A percentile compares a stretch with the other conserved stretches of the same genome.
phyloP scores from a whole-genome alignment of 1,284 basidiomycete genomes.

The Trichosporon asahii region DNA sequence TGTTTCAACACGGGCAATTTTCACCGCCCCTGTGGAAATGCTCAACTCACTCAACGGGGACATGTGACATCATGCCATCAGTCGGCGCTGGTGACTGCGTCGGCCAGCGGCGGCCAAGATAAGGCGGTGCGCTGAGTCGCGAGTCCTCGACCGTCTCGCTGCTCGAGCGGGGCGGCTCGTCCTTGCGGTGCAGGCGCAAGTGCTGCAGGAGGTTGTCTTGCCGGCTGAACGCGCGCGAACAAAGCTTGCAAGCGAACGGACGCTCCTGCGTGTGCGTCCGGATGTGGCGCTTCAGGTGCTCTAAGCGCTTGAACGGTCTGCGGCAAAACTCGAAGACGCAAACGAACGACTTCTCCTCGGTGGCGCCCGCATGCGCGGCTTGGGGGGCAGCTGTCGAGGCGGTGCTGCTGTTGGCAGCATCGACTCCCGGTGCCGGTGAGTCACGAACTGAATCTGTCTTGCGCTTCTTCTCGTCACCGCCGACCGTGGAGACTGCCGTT shows the following conservation, averaged over 20 bases:
- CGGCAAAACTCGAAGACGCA: conserved; percentile 57
- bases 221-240: conserved; percentile 74
- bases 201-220: conserved; percentile 83
- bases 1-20: background rate
- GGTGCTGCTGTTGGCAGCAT: conserved; percentile 8
- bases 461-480: conserved; percentile 18
- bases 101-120: conserved; percentile 18
- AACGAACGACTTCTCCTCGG: conserved; percentile 26
- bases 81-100: conserved; percentile 19
- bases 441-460: conserved; percentile 9
- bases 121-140: conserved; percentile 23
- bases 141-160: conserved; percentile 22
- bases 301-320: conserved; percentile 79
- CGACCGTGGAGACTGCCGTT: conserved; percentile 4
- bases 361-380: conserved; percentile 16
- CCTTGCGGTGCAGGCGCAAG: conserved; percentile 64
- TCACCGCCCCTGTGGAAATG: background rate
- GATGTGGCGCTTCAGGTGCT: conserved; percentile 80
- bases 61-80: conserved; percentile 20
- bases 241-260: conserved; percentile 69
- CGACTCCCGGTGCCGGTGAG: conserved; percentile 15
- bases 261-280: conserved; percentile 85
- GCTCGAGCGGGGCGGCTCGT: conserved; percentile 26
- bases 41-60: conserved; percentile 17
- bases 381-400: conserved; percentile 5